Evolutionary conservation across 2,329 filamentous ascomycete species (phyloP), one percentile per base, ranked within the genome.

Genomic region (Stagonosporopsis chrysanthemi): DNA sequence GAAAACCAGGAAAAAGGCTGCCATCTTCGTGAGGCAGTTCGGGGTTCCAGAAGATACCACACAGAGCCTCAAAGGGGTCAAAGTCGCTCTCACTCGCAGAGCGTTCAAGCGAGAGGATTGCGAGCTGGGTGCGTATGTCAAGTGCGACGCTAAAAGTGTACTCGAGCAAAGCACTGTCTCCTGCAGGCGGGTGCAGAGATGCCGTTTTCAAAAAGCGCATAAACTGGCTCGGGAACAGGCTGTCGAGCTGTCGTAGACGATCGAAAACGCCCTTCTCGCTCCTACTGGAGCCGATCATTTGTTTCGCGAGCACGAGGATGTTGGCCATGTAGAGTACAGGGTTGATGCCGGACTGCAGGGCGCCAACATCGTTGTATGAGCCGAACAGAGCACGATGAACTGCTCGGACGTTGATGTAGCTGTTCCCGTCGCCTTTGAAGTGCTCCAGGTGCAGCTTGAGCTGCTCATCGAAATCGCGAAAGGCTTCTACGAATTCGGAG

Each of bases 51-150:
- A 86, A 86, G 0, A 80, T 65, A 0, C 73, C 66, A 2, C 65
- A 59, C 4, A 85, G 55, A 12, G 78, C 64, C 9, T 68, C 64
- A 12, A 78, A 67, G 4, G 81, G 78, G 58, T 80, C 66, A 43
- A 78, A 81, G 8, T 61, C 63, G 2, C 63, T 58, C 26, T 74
- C 58, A 15, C 72, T 54, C 28, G 73, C 61, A 7, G 72, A 69
- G 9, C 67, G 69, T 38, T 76, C 68, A 4, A 84, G 66, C 6
- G 75, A 68, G n/a, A 76, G 60, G 38, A 86, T 81, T n/a, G 81
- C 74, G 11, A 79, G 74, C 60, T 87, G 85, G 2, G 84, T 86
- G 2, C 84, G 80, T 22, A 87, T 75, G 6, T 84, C 81, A 6
- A 87, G 68, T 1, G 78, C 82, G 22, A 86, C 61, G 3, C 79